Conservation (phyloP, 169 alveolate species). For the Plasmodium vinckei region DNA sequence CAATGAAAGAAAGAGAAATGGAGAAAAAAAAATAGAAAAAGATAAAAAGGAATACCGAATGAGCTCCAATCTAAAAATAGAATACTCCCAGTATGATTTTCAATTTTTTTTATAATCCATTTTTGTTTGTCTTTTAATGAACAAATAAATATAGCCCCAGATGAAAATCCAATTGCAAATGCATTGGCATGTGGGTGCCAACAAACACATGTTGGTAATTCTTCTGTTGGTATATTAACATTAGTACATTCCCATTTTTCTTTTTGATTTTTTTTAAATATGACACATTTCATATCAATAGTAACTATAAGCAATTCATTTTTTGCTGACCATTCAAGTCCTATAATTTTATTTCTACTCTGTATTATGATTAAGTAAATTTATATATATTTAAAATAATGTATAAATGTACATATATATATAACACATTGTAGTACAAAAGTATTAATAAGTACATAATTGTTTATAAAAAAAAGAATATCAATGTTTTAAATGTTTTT, state of each 20-base stretch:
- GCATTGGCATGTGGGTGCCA: conserved; percentile 70
- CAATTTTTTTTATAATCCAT: conserved; percentile 44
- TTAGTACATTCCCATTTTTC: conserved; percentile 33
- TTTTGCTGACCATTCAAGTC: conserved; percentile 57
- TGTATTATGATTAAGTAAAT: neutral
- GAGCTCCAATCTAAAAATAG: conserved; percentile 48
- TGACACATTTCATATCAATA: conserved; percentile 66
- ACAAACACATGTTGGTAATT: conserved; percentile 66
- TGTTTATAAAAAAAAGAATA: too few relatives aligned
- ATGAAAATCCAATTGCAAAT: conserved; percentile 62
- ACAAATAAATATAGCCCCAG: conserved; percentile 71
- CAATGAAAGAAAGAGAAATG: neutral
- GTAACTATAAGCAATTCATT: conserved; percentile 61
- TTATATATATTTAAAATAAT: neutral
- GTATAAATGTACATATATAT: neutral
- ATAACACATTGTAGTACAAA: neutral
- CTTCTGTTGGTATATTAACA: conserved; percentile 58
- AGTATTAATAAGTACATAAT: too few relatives aligned
- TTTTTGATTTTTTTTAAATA: conserved; percentile 29
- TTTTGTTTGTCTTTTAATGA: conserved; percentile 35
- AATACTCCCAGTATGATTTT: conserved; percentile 54
- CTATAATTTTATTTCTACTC: conserved; percentile 51
- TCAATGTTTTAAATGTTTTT: too few relatives aligned
- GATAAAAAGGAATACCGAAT: conserved; percentile 21
- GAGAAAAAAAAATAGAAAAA: neutral